Base-by-base conservation (phyloP, 2,329 filamentous ascomycete species). In the Metarhizium anisopliae region DNA sequence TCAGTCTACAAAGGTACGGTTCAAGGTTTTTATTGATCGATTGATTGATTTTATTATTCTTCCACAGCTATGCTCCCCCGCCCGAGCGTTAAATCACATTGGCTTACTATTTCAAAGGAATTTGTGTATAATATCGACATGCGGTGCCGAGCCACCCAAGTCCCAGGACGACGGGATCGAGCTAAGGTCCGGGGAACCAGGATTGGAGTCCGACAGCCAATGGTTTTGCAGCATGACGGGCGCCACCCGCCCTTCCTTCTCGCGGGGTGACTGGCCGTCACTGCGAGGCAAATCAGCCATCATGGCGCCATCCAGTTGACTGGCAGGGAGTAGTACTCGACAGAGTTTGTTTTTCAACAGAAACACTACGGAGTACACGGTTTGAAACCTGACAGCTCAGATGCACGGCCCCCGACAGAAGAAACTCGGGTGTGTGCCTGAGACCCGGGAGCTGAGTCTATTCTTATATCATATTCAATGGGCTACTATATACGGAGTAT, bases 171-270 rank as follows among this genome's bases (percentile, higher is more conserved):
- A 51, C 36, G 36, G 55, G 52, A 42, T 13, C 50, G 25, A 36
- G 51, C 51, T 45, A 51, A 43, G 30, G 29, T 25, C 35, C 53
- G 57, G 53, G 59, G 57, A 57, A 53, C 42, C 47, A 52, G 53
- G 53, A 29, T 14, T 35, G n/a, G 45, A 20, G 6, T 35, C 51
- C 54, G 53, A 45, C 50, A 30, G 43, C 57, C 55, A 58, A 57
- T 55, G 36, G 49, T 38, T 51, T 29, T 47, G 18, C 55, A 51
- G 55, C 55, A 52, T 51, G 53, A 54, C 57, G 53, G 53, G 55
- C 57, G 55, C 55, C 55, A 55, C 57, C 52, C 52, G 52, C 52
- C 35, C 32, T 20, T 47, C 43, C 50, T 47, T 38, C 20, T 11
- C 14, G 42, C 5, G 32, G 20, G 36, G 35, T 25, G 36, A 43